Base-by-base conservation (phyloP, 768 basidiomycete species). In the Phylloporus scabripes region DNA sequence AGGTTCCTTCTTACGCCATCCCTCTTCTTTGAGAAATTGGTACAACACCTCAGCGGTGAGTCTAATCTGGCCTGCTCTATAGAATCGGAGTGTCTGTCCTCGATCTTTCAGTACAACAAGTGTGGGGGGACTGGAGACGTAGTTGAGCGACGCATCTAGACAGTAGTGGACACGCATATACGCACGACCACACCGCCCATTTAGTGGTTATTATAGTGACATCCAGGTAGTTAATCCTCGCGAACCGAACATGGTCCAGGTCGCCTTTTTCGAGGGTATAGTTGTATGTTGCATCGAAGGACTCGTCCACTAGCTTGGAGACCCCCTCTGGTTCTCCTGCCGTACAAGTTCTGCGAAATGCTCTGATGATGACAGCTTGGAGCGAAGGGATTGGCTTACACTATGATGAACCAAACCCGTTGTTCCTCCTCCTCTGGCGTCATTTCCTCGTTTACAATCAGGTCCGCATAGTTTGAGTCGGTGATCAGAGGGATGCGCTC, bases 161-260 rank as follows among this genome's bases (percentile, higher is more conserved):
- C 28, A 40, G 12, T 9, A 43, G 50, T 0, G 45, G 54, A 33
- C 15, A 44, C 4, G 11, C 5, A 14, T 31, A 56, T 23, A 76
- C 82, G 51, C 63, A 92, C 92, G 79, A 77, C 88, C 90, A 93
- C 42, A 94, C 65, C 31, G 65, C 72, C 92, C 92, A 95, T 61
- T 85, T 86, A 2, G 90, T 91, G 49, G 91, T 93, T 49, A 92
- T 66, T 46, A 74, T 69, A 4, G 88, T 92, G 54, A 93, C 91
- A 53, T 85, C 83, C 54, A 92, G 70, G 66, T 92, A 95, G 71
- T 94, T 90, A 50, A 95, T 81, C 52, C 92, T 81, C 44, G 81
- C 92, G 78, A 85, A 94, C 49, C 79, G 82, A 49, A 93, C 77
- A 60, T 88, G 64, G 3, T 81, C 81, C 15, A 89, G 67, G 62